Evolutionary conservation across 2,329 filamentous ascomycete species (phyloP), one percentile per base, ranked within the genome.

Genomic region (Aspergillus sp.): DNA sequence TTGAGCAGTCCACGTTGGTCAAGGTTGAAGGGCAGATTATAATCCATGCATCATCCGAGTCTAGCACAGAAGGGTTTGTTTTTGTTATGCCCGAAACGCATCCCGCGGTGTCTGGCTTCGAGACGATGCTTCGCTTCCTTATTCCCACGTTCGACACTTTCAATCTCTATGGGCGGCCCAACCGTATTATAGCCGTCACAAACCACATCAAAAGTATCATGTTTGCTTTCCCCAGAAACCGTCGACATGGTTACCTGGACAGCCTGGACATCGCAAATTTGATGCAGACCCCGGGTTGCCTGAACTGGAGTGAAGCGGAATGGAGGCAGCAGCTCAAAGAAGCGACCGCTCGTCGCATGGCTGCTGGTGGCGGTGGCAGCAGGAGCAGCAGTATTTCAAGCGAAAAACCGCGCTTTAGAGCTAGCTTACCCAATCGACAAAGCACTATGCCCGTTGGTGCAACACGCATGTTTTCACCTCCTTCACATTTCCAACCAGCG

Each of bases 31-130:
- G 90, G 7, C 82, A 83, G 53, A 89, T 98, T 51, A 90, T 86
- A 0, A 88, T 96, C 35, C 90, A 96, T 69, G 85, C 85, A 0
- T 80, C 83, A 10, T 84, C 87, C 7, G 83, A 88, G 17, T 84
- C 85, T 0, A 82, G 83, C 2, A 86, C 86, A 0, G 93, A 98
- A 65, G 93, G 93, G 0, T 96, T 96, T 60, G 88, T 98, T 4
- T 98, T 98, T 62, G 84, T 97, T 57, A 96, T 98, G 90, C 93
- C 93, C 3, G 93, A 98, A 67, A 81, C 86, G 1, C 89, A 88
- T 60, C 85, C 91, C n/a, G 90, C 89, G 15, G 86, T 98, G 10
- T 87, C 83, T 47, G 93, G 93, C 0, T 95, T 97, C 58, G 93
- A 97, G 67, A 96, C 94, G 77, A 85, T 98, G 77, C 76, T 98